A percentile compares a stretch with the other conserved stretches of the same genome.
Conservation (phyloP, 2,329 filamentous ascomycete genomes). For the Curvularia sp. region DNA sequence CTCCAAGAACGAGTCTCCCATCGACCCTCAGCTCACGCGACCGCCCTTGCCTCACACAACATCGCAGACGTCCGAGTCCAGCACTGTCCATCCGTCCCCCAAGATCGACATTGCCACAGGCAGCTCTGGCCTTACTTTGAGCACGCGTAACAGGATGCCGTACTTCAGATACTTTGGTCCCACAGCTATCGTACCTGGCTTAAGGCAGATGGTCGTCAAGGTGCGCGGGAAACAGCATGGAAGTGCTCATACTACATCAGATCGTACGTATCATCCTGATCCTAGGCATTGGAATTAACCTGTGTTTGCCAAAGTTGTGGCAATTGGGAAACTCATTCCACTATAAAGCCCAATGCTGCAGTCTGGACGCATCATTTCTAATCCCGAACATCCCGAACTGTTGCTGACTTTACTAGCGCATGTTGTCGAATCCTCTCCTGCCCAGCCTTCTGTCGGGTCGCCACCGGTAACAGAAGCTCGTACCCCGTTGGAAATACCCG, state of each 20-base stretch:
- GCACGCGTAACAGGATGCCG: conserved; percentile 72
- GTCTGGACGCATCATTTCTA: too few species aligned
- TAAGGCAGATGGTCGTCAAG: conserved; percentile 89
- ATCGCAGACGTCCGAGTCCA: conserved; percentile 37
- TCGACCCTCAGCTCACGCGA: conserved; percentile 37
- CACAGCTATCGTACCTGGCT: conserved; percentile 88
- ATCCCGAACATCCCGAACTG: background rate
- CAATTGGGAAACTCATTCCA: background rate
- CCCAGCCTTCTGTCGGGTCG: conserved; percentile 40
- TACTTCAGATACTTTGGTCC: conserved; percentile 92
- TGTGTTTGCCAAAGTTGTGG: background rate
- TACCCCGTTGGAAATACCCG: conserved; percentile 61
- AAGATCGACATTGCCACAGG: conserved; percentile 31
- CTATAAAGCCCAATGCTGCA: background rate
- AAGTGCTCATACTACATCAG: conserved; percentile 64
- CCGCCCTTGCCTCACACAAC: conserved; percentile 32
- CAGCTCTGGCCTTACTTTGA: conserved; percentile 50
- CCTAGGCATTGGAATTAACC: background rate
- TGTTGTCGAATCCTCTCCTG: conserved; percentile 47
- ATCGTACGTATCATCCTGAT: conserved; percentile 39
- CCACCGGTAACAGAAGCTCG: conserved; percentile 50
- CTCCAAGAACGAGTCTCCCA: conserved; percentile 30
- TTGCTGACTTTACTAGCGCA: conserved; percentile 24
- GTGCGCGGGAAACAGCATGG: conserved; percentile 71
- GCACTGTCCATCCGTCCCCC: conserved; percentile 22